Evolutionary conservation across 2,329 filamentous ascomycete genomes (phyloP).

Genomic region (Penicillium sclerotiorum): DNA sequence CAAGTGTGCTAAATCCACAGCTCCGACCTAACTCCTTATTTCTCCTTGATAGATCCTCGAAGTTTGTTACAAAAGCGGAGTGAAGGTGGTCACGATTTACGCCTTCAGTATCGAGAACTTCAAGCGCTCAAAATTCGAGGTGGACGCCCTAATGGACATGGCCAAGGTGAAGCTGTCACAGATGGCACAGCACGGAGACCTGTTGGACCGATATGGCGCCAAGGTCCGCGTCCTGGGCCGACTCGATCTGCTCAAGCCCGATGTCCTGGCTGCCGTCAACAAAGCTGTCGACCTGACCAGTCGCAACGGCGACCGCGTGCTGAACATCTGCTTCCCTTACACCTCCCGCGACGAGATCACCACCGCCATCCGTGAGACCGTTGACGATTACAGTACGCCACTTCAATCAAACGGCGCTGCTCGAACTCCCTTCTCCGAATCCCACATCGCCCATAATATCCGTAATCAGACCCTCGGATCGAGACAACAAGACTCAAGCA

Average conservation of each 20-base stretch:
- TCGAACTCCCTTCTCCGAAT: constrained; percentile 79
- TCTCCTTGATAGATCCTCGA: constrained; percentile 71
- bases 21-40: not conserved
- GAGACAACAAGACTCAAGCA: constrained; percentile 44
- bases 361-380: constrained; percentile 81
- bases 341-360: constrained; percentile 96
- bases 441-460: constrained; percentile 83
- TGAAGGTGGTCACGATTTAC: constrained; percentile 96
- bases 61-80: constrained; percentile 96
- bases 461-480: constrained; percentile 60
- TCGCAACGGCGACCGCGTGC: constrained; percentile 74
- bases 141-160: constrained; percentile 96
- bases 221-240: constrained; percentile 83
- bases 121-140: constrained; percentile 93
- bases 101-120: constrained; percentile 99
- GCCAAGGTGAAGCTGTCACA: constrained; percentile 94
- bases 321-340: constrained; percentile 98
- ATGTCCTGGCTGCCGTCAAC: constrained; percentile 87
- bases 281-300: constrained; percentile 83
- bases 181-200: constrained; percentile 86
- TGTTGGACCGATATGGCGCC: constrained; percentile 90
- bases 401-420: constrained; percentile 48
- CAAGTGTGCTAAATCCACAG: not conserved
- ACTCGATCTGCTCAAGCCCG: constrained; percentile 77
- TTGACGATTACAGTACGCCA: constrained; percentile 80